Evolutionary conservation across 2,329 filamentous ascomycete species (phyloP).

Genomic region (Alternaria sp.): DNA sequence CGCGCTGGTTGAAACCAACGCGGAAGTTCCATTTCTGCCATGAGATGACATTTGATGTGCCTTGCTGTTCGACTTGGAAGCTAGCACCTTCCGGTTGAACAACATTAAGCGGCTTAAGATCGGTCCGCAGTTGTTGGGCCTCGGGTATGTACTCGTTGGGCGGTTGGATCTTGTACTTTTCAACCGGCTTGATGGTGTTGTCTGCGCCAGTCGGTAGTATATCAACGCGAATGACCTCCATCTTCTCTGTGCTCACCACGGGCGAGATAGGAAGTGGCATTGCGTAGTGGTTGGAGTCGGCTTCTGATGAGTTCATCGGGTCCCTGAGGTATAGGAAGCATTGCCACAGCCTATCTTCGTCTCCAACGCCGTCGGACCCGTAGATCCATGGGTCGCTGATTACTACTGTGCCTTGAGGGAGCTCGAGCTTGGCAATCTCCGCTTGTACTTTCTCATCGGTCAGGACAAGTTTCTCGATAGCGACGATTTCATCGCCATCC

Average conservation of each 20-base stretch:
- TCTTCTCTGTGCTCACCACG: slow-evolving; percentile 67
- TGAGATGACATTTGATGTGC: slow-evolving; percentile 61
- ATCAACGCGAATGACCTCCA: slow-evolving; percentile 73
- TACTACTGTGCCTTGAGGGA: slow-evolving; percentile 63
- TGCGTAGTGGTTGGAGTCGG: slow-evolving; percentile 73
- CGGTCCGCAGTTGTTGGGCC: slow-evolving; percentile 64
- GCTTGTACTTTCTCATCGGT: slow-evolving; percentile 63
- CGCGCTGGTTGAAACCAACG: slow-evolving; percentile 71
- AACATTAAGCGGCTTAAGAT: slow-evolving; percentile 69
- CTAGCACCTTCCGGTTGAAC: slow-evolving; percentile 70
- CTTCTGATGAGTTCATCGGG: slow-evolving; percentile 63
- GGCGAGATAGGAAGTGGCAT: slow-evolving; percentile 71
- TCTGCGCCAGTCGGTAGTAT: slow-evolving; percentile 71
- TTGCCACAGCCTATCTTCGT: slow-evolving; percentile 62
- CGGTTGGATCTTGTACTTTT: slow-evolving; percentile 64
- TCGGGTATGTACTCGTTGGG: slow-evolving; percentile 72
- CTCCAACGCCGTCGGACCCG: slow-evolving; percentile 57
- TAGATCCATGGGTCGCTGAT: slow-evolving; percentile 75
- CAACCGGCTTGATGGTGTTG: slow-evolving; percentile 60
- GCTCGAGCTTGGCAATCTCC: slow-evolving; percentile 64
- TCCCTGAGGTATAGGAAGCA: slow-evolving; percentile 72
- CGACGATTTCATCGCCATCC: slow-evolving; percentile 66
- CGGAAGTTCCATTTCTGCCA: slow-evolving; percentile 78
- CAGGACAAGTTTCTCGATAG: slow-evolving; percentile 63
- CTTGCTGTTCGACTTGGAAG: slow-evolving; percentile 60